phyloP scores from a whole-genome alignment of 2,329 filamentous ascomycete genomes.

The Purpureocillium lavendulum region DNA sequence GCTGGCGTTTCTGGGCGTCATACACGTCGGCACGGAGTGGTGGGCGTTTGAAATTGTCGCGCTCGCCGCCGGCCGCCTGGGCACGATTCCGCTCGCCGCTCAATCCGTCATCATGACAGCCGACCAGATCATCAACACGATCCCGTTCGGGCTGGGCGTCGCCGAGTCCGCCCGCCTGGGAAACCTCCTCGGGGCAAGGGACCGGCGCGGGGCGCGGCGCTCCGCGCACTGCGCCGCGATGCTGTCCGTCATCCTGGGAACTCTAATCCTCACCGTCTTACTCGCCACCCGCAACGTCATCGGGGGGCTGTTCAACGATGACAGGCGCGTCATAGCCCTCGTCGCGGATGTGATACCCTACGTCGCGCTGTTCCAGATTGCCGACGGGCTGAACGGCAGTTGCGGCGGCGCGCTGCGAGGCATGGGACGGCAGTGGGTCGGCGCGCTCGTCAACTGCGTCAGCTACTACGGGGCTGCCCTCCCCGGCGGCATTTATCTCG shows the following conservation, averaged over 20 bases:
- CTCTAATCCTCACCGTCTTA: conserved; percentile 57
- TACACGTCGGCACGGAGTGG: conserved; percentile 88
- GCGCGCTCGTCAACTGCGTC: conserved; percentile 71
- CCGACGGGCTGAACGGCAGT: conserved; percentile 76
- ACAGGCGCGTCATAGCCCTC: conserved; percentile 60
- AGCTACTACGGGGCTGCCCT: conserved; percentile 79
- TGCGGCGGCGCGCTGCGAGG: conserved; percentile 75
- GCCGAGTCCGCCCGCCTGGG: conserved; percentile 71
- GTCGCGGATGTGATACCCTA: conserved; percentile 75
- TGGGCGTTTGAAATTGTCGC: conserved; percentile 93
- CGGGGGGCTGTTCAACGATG: conserved; percentile 70
- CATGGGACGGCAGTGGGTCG: conserved; percentile 81
- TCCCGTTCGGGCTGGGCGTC: conserved; percentile 80
- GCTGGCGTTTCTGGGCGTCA: conserved; percentile 65
- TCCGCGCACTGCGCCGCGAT: conserved; percentile 70
- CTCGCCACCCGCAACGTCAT: conserved; percentile 66
- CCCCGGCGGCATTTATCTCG: conserved; percentile 74
- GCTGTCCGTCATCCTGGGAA: conserved; percentile 62
- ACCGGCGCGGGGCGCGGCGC: conserved; percentile 56
- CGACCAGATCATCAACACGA: conserved; percentile 76
- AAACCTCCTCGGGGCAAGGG: conserved; percentile 66
- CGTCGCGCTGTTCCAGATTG: conserved; percentile 84
- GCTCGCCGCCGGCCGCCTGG: conserved; percentile 70
- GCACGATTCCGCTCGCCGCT: conserved; percentile 70
- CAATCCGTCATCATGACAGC: conserved; percentile 88